phyloP scores from a whole-genome alignment of 2,329 filamentous ascomycete species.

The Pseudomassariella vexata region DNA sequence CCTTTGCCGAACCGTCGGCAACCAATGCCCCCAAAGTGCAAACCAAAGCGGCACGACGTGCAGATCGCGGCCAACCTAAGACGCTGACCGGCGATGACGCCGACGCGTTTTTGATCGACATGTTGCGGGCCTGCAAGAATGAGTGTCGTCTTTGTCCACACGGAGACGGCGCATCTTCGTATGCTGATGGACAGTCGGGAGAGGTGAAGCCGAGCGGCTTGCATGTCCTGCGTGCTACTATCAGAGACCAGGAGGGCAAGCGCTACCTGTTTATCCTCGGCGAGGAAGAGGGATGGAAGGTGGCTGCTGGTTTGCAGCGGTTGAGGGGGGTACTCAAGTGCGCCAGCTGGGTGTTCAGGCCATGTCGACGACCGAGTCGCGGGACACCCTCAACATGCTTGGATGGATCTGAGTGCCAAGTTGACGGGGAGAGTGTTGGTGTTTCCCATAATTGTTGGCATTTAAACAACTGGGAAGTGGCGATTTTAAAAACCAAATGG shows the following conservation, averaged over 20 bases:
- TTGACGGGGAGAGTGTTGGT: too few relatives aligned
- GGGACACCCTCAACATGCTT: constrained; percentile 50
- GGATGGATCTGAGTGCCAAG: constrained; percentile 48
- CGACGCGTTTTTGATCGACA: constrained; percentile 49
- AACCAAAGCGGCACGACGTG: constrained; percentile 38
- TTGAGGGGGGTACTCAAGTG: constrained; percentile 55
- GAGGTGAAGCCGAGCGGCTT: constrained; percentile 50
- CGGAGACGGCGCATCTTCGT: constrained; percentile 31
- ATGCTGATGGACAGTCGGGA: constrained; percentile 45
- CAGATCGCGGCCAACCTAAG: constrained; percentile 43
- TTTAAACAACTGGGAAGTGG: too few relatives aligned
- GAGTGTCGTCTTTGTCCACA: constrained; percentile 52
- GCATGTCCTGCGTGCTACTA: constrained; percentile 58
- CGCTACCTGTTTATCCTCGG: constrained; percentile 59
- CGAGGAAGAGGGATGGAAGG: constrained; percentile 64
- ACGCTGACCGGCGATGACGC: constrained; percentile 58
- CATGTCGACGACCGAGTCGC: constrained; percentile 49
- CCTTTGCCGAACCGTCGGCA: constrained; percentile 38
- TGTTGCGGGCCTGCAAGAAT: constrained; percentile 60
- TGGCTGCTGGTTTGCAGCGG: constrained; percentile 55
- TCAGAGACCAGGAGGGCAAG: constrained; percentile 62
- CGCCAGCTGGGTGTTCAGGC: constrained; percentile 53
- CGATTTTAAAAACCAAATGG: too few relatives aligned
- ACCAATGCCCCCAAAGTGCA: constrained; percentile 34
- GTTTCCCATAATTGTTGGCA: too few relatives aligned